A percentile compares a stretch with the other conserved stretches of the same genome.
phyloP scores from a whole-genome alignment of 805 yeast species.

The Saccharomycopsis amapae region DNA sequence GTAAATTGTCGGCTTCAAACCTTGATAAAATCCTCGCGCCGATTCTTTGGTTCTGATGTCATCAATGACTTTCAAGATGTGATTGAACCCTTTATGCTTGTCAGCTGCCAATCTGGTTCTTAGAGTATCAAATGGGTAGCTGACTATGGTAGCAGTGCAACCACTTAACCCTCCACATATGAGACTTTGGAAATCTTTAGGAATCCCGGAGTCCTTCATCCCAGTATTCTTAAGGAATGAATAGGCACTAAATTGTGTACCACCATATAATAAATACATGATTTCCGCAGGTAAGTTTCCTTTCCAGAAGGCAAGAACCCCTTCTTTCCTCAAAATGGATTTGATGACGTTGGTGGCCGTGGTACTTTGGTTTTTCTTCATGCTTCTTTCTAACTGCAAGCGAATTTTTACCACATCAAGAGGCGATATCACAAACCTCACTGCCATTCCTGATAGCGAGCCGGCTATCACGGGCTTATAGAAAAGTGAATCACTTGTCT shows the following conservation, averaged over 20 bases:
- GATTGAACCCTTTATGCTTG: constrained; percentile 29
- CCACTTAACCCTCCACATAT: constrained; percentile 78
- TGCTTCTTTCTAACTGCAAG: constrained; percentile 43
- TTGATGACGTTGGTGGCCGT: constrained; percentile 31
- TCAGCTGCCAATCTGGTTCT: constrained; percentile 78
- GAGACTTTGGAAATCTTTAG: constrained; percentile 26
- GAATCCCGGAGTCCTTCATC: background rate
- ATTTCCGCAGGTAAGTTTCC: constrained; percentile 91
- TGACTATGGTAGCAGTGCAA: constrained; percentile 54
- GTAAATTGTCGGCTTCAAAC: constrained; percentile 37
- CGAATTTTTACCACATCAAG: constrained; percentile 69
- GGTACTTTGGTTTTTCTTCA: background rate
- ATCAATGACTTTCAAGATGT: constrained; percentile 30
- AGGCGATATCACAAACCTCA: constrained; percentile 59
- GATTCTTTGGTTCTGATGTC: constrained; percentile 33
- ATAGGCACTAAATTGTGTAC: constrained; percentile 72
- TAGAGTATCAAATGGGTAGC: constrained; percentile 89
- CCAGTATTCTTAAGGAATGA: constrained; percentile 39
- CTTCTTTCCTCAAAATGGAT: constrained; percentile 53
- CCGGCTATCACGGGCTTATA: constrained; percentile 19
- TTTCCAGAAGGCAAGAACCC: constrained; percentile 79
- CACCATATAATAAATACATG: constrained; percentile 81
- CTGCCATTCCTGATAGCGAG: constrained; percentile 24
- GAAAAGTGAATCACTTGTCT: too few species aligned
- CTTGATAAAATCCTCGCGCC: constrained; percentile 41